Evolutionary conservation across 2,329 filamentous ascomycete species (phyloP).

Genomic region (Exophiala phaeomuriformis): DNA sequence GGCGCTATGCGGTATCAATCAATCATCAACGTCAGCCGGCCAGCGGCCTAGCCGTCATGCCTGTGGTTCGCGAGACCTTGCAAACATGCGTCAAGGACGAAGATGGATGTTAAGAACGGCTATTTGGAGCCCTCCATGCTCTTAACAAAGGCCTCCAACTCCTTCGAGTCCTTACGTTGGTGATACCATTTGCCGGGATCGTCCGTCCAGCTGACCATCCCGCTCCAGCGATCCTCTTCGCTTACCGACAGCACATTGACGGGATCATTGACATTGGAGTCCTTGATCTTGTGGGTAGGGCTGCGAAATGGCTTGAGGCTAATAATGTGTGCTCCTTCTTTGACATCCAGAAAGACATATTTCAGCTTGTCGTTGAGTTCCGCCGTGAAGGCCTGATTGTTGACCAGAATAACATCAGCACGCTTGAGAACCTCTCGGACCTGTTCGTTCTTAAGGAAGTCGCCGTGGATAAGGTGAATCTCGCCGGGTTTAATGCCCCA

Average conservation of each 20-base stretch:
- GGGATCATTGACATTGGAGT: constrained; percentile 69
- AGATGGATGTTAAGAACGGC: neutral
- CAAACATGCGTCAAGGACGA: neutral
- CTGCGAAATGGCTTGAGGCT: constrained; percentile 88
- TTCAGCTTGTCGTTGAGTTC: constrained; percentile 77
- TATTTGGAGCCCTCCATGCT: constrained; percentile 25
- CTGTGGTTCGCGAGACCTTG: no score
- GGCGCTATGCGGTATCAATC: neutral
- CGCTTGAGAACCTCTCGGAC: constrained; percentile 68
- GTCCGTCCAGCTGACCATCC: constrained; percentile 82
- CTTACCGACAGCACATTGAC: constrained; percentile 74
- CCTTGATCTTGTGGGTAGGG: constrained; percentile 65
- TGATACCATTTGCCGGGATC: constrained; percentile 80
- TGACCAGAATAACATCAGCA: constrained; percentile 93
- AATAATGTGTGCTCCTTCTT: constrained; percentile 80
- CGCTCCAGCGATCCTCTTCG: constrained; percentile 60
- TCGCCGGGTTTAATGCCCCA: constrained; percentile 80
- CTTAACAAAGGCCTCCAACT: constrained; percentile 45
- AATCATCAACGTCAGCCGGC: neutral
- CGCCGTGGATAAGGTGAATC: constrained; percentile 72
- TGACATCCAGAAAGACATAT: constrained; percentile 87
- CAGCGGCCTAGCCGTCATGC: neutral
- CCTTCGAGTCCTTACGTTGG: constrained; percentile 64
- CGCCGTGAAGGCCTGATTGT: constrained; percentile 93
- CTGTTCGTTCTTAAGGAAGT: constrained; percentile 67